Conservation (phyloP, 1,139 yeast species). For the Debaryomyces udenii region DNA sequence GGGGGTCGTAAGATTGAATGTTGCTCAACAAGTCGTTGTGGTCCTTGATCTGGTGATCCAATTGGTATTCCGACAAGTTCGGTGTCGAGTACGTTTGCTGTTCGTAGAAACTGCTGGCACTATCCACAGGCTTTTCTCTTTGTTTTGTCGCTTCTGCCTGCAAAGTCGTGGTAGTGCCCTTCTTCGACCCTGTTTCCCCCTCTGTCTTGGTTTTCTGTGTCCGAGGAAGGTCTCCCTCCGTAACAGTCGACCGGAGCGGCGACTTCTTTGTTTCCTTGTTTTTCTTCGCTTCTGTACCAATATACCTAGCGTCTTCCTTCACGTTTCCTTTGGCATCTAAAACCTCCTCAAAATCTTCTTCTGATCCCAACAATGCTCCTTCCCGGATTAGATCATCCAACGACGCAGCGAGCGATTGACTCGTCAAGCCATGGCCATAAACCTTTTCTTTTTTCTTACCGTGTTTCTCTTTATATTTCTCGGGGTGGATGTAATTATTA, state of each 20-base stretch:
- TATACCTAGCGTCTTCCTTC: conserved; percentile 41
- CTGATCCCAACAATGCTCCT: conserved; percentile 63
- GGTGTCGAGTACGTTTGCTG: conserved; percentile 47
- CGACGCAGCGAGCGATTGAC: conserved; percentile 41
- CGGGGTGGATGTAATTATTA: conserved; percentile 52
- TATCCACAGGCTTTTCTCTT: neutral
- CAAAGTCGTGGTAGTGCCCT: conserved; percentile 12
- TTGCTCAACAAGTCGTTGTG: conserved; percentile 41
- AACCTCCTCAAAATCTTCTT: conserved; percentile 54
- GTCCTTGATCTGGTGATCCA: conserved; percentile 42
- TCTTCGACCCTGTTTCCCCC: conserved; percentile 10
- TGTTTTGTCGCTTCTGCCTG: conserved; percentile 16
- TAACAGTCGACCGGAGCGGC: conserved; percentile 6
- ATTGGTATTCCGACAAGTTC: conserved; percentile 50
- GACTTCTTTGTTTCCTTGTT: conserved; percentile 10
- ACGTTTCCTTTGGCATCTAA: conserved; percentile 57
- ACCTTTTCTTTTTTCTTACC: conserved; percentile 19
- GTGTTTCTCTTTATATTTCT: conserved; percentile 31
- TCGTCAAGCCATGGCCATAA: conserved; percentile 19
- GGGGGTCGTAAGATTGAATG: conserved; percentile 43
- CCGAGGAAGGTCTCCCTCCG: conserved; percentile 1
- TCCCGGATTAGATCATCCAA: conserved; percentile 60
- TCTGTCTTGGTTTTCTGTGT: neutral
- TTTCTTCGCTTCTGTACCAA: conserved; percentile 8
- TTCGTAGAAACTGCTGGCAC: conserved; percentile 19